Base-by-base conservation (phyloP, 768 basidiomycete genomes). In the Asterophora lycoperdoides region DNA sequence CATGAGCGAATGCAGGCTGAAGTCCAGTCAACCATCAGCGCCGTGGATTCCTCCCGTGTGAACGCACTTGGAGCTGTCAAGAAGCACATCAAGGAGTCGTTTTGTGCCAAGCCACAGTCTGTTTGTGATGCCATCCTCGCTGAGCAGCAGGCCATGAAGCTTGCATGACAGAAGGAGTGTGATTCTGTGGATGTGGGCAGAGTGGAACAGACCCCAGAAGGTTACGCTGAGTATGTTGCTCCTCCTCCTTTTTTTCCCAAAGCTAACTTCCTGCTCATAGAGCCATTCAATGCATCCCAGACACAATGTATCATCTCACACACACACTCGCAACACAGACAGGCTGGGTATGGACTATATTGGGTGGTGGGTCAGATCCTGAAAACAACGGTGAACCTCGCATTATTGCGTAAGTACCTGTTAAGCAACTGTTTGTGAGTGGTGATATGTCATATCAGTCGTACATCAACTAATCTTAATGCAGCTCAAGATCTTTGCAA, bases 291-390 rank as follows among this genome's bases (percentile, higher is more conserved):
- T 2, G 23, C 13, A 11, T 41, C 13, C 41, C 41, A 41, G 41
- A 41, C 15, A 11, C 41, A 5, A 13, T 41, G 4, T 23, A 30
- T 2, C 43, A 44, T 2, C 32, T 44, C 14, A 19, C 33, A n/a
- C 17, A 41, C 13, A 3, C 20, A 8, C 17, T 41, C 17, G 41
- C 7, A 3, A 4, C 5, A 6, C 41, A 44, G 3, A 44, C 42
- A 7, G 42, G 42, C 4, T 44, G 42, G 42, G 18, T 44, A 4
- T 44, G 42, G 42, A 30, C 8, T 14, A 15, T 44, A 3, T 5
- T 44, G 11, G 28, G 42, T 17, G 42, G 42, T 44, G 42, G 42
- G 4, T 30, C 42, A 17, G 42, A 44, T 13, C 42, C 42, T 13
- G 15, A 29, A 13, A 44, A 44, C n/a, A 30, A 15, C 11, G 42